phyloP scores from a whole-genome alignment of 768 basidiomycete species.

The Paxillus involutus region DNA sequence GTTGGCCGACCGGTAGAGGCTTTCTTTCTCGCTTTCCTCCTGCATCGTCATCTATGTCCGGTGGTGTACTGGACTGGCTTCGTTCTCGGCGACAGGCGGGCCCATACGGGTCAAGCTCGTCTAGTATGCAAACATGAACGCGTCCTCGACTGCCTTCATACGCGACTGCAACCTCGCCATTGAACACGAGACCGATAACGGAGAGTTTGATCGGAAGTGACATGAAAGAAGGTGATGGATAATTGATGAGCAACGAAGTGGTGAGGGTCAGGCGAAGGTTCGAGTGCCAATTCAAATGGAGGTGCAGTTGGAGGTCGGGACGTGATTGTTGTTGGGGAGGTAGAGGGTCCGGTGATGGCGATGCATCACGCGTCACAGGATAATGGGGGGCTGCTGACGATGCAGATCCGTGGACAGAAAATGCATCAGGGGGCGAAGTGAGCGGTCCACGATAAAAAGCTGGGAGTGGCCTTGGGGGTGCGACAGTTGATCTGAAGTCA shows the following conservation, averaged over 20 bases:
- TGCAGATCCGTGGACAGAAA: conserved; percentile 11
- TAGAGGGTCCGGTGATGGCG: conserved; percentile 10
- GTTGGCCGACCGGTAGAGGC: conserved; percentile 75
- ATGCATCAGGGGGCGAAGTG: conserved; percentile 23
- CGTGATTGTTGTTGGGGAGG: conserved; percentile 23
- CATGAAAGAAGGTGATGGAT: conserved; percentile 97
- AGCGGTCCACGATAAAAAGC: conserved; percentile 36
- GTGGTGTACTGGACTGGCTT: conserved; percentile 48
- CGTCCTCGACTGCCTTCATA: conserved; percentile 83
- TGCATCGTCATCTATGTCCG: conserved; percentile 63
- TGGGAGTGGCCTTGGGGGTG: conserved; percentile 18
- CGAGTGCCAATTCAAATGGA: conserved; percentile 83
- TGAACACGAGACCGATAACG: conserved; percentile 86
- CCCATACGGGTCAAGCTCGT: conserved; percentile 84
- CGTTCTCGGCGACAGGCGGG: conserved; percentile 61
- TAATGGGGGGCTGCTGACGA: conserved; percentile 17
- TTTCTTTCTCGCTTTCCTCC: conserved; percentile 51
- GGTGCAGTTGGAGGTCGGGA: conserved; percentile 84
- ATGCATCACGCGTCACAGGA: conserved; percentile 14
- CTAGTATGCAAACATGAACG: conserved; percentile 86
- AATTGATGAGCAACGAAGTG: conserved; percentile 94
- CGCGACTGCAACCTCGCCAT: conserved; percentile 85
- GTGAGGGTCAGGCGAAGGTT: conserved; percentile 86
- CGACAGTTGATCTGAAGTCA: conserved; percentile 34
- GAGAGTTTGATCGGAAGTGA: conserved; percentile 91